Evolutionary conservation across 2,329 filamentous ascomycete genomes (phyloP).

Genomic region (Dothideomycetidae sp.): DNA sequence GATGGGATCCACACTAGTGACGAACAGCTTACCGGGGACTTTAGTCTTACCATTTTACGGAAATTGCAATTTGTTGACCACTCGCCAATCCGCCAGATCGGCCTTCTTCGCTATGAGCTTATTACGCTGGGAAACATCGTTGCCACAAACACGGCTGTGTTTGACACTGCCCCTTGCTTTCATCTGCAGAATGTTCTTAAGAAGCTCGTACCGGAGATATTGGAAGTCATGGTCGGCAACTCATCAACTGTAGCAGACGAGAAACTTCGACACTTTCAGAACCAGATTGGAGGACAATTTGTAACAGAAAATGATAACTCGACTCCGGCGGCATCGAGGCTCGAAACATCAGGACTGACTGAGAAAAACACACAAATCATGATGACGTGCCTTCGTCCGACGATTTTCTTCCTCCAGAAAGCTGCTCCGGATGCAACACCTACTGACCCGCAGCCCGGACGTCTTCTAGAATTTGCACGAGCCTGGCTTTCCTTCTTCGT

Average conservation of each 20-base stretch:
- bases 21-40: background rate
- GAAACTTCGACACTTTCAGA: no score
- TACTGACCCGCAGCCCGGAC: no score
- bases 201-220: background rate
- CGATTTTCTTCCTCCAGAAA: no score
- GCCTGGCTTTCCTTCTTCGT: slow-evolving; percentile 67
- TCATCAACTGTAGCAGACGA: no score
- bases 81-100: background rate
- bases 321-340: no score
- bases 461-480: slow-evolving; percentile 2
- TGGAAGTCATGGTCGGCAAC: no score
- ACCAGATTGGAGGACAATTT: no score
- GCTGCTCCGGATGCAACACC: no score
- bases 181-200: slow-evolving; percentile 3
- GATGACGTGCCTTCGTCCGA: no score
- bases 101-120: background rate
- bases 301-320: no score
- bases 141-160: slow-evolving; percentile 1
- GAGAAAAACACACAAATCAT: no score
- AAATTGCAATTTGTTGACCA: background rate
- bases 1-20: background rate
- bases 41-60: background rate
- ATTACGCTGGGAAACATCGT: slow-evolving; percentile 5
- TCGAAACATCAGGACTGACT: no score
- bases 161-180: background rate